Base-by-base conservation (phyloP, 805 yeast species). In the Kazachstania africana region DNA sequence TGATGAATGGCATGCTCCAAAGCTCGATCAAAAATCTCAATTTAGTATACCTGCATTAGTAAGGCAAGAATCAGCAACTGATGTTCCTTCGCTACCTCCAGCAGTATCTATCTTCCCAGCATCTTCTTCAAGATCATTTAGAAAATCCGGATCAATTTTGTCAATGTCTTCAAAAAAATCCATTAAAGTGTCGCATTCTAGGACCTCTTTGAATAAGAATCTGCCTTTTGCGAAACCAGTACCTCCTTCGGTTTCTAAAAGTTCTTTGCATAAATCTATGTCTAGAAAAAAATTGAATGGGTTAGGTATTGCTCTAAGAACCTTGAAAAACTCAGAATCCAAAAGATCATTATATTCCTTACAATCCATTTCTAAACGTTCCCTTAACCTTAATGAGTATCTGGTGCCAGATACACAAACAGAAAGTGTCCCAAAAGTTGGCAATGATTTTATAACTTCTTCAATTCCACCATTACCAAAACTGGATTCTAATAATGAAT, bases 311-410 rank as follows among this genome's bases (percentile, higher is more conserved):
- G 41, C 24, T 17, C 35, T 40, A 33, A 40, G 42, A 36, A 49
- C 54, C 3, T 26, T 50, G 8, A 49, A 46, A 26, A 48, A 45
- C 31, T 52, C 55, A 2, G 52, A 48, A 16, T 48, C 55, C 1
- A 52, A 53, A 23, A 44, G 52, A 27, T 55, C 60, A 1, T 34
- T 56, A 18, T 56, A 56, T 32, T 54, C 59, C 1, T 36, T 49
- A 22, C 45, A 43, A 17, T 53, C 61, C 0, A 56, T 56, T 24
- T 56, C 61, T 2, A 56, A 52, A 27, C 48, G 53, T 28, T 55
- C 61, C 1, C 31, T 56, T 12, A 55, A 56, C 31, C 33, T 56
- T 16, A 56, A 44, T 16, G 59, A 51, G 9, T 46, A 36, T 32
- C 36, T 54, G n/a, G 28, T 43, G 4, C 36, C 26, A 13, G 47